phyloP scores from a whole-genome alignment of 805 yeast species.

The Debaryomyces hansenii region DNA sequence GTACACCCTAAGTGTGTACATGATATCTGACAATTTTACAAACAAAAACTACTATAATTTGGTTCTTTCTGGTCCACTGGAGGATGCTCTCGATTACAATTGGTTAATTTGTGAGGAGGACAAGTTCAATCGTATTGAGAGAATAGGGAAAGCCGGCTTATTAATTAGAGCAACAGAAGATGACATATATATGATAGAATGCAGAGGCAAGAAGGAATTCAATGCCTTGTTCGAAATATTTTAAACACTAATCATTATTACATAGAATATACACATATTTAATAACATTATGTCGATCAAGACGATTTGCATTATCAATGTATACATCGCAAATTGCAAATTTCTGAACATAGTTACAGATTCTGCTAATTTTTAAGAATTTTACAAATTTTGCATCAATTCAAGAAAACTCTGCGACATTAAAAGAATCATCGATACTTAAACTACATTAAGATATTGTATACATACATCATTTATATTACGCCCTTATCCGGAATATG shows the following conservation, averaged over 20 bases:
- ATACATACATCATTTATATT: too few species aligned
- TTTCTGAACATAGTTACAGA: too few species aligned
- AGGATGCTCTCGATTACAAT: slow-evolving; percentile 9
- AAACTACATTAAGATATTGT: too few species aligned
- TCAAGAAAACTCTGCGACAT: too few species aligned
- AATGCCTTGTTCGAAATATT: slow-evolving; percentile 24
- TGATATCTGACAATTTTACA: slow-evolving; percentile 26
- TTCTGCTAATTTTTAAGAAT: too few species aligned
- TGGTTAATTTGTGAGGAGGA: slow-evolving; percentile 36
- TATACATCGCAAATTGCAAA: too few species aligned
- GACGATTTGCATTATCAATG: too few species aligned
- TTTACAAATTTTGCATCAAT: too few species aligned
- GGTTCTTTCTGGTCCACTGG: slow-evolving; percentile 19
- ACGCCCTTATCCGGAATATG: too few species aligned
- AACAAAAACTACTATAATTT: slow-evolving; percentile 28
- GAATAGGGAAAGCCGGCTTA: slow-evolving; percentile 45
- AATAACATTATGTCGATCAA: too few species aligned
- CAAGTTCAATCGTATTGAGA: slow-evolving; percentile 27
- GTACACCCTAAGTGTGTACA: slow-evolving; percentile 31
- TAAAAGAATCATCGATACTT: too few species aligned
- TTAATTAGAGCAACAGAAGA: slow-evolving; percentile 30
- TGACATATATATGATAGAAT: slow-evolving; percentile 42
- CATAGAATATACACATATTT: neutral
- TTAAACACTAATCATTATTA: slow-evolving; percentile 1
- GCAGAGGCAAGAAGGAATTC: slow-evolving; percentile 44